A percentile compares a stretch with the other conserved stretches of the same genome.
Evolutionary conservation across 2,329 filamentous ascomycete genomes (phyloP).

Genomic region (Metarhizium brunneum): DNA sequence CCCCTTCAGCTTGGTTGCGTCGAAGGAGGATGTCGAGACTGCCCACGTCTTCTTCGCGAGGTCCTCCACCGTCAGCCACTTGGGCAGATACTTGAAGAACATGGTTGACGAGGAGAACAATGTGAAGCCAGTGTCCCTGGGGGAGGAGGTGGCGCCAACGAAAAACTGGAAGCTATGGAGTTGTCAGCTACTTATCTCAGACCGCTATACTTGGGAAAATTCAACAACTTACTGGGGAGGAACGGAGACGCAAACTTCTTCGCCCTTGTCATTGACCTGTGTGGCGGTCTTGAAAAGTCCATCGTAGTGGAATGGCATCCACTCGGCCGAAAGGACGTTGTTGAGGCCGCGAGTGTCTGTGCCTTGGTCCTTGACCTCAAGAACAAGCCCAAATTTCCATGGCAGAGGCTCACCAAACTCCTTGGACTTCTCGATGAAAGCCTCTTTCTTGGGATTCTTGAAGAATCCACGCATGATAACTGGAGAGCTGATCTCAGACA

Average conservation of each 20-base stretch:
- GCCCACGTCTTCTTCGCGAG: conserved; percentile 36
- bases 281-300: conserved; percentile 45
- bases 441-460: conserved; percentile 32
- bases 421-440: conserved; percentile 35
- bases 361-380: conserved; percentile 41
- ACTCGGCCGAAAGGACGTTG: conserved; percentile 43
- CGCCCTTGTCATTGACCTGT: conserved; percentile 25
- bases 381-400: conserved; percentile 44
- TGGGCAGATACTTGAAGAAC: conserved; percentile 36
- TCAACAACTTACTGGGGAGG: conserved; percentile 29
- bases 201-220: neutral
- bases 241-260: conserved; percentile 29
- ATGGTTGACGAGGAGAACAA: conserved; percentile 43
- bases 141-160: conserved; percentile 34
- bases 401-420: conserved; percentile 38
- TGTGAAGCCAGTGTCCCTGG: conserved; percentile 42
- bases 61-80: conserved; percentile 23
- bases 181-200: neutral
- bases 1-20: conserved; percentile 29
- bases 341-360: conserved; percentile 34
- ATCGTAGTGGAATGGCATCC: conserved; percentile 50
- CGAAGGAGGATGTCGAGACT: conserved; percentile 38
- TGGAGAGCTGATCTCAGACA: conserved; percentile 42
- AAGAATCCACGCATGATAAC: conserved; percentile 43
- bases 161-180: conserved; percentile 40